Evolutionary conservation across 192 early-diverging fungal genomes (phyloP).

Genomic region (Lunasporangiospora selenospora): DNA sequence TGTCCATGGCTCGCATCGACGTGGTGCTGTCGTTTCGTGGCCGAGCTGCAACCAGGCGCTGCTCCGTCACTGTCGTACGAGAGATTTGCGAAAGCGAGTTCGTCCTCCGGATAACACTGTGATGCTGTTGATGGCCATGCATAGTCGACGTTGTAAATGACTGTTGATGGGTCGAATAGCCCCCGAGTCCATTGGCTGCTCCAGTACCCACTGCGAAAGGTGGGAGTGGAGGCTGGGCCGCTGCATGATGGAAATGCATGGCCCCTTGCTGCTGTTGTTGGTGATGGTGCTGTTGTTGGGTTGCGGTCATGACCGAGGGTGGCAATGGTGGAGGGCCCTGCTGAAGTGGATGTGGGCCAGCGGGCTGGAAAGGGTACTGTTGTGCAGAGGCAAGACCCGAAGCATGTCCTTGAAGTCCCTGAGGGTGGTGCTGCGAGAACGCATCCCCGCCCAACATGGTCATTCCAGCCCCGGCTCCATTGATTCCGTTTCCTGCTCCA

Average conservation of each 20-base stretch:
- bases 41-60: conserved; percentile 38
- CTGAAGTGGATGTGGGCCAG: no score
- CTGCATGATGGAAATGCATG: conserved; percentile 19
- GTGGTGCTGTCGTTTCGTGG: conserved; percentile 38
- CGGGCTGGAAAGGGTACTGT: no score
- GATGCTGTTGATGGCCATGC: no score
- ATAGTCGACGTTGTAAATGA: conserved; percentile 12
- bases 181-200: no score
- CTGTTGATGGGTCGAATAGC: conserved; percentile 8
- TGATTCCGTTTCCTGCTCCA: conserved; percentile 1
- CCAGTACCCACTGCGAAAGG: no score
- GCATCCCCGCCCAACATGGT: conserved; percentile 20
- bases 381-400: no score
- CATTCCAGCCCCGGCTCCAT: no score
- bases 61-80: conserved; percentile 19
- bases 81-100: conserved; percentile 26
- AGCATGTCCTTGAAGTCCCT: no score
- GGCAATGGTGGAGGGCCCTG: conserved; percentile 6
- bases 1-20: conserved; percentile 17
- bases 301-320: no score
- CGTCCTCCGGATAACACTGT: conserved; percentile 25
- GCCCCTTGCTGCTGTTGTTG: conserved; percentile 5
- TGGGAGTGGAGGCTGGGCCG: conserved; percentile 10
- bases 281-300: conserved; percentile 24
- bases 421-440: background rate